These are phyloP conservation scores for Scortechinia acanthostroma DNA, from an alignment of 2,329 filamentous ascomycete species.

Conservation along the genomic window DNA sequence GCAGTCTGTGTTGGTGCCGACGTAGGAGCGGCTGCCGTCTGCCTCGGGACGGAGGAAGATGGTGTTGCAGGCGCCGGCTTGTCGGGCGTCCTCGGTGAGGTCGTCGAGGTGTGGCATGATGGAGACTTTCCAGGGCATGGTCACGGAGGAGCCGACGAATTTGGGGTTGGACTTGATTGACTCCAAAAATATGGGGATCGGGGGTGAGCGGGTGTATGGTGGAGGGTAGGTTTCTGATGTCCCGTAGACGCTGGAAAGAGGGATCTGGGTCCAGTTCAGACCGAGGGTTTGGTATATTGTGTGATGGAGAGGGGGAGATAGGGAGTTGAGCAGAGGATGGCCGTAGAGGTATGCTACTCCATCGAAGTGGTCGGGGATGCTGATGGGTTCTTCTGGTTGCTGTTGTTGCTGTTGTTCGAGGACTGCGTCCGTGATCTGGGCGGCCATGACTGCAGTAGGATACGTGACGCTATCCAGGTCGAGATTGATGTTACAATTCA, in stretches of 20 bases:
- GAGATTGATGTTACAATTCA: too few relatives aligned
- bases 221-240: constrained; percentile 18
- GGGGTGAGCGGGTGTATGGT: constrained; percentile 20
- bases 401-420: background rate
- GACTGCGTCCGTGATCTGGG: too few relatives aligned
- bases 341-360: constrained; percentile 46
- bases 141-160: constrained; percentile 58
- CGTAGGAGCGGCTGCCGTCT: constrained; percentile 40
- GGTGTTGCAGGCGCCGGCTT: constrained; percentile 75
- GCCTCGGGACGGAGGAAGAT: constrained; percentile 52
- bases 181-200: constrained; percentile 20
- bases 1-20: constrained; percentile 77
- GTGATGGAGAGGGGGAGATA: constrained; percentile 43
- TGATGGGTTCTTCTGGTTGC: constrained; percentile 6
- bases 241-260: constrained; percentile 24
- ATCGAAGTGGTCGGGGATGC: constrained; percentile 23
- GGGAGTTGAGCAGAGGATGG: constrained; percentile 45
- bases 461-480: too few relatives aligned
- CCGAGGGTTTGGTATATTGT: constrained; percentile 41
- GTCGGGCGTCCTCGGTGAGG: constrained; percentile 64
- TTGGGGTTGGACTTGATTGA: constrained; percentile 24
- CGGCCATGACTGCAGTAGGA: too few relatives aligned
- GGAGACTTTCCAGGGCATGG: constrained; percentile 77
- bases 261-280: constrained; percentile 40
- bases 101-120: constrained; percentile 70